Evolutionary conservation across 345 rosid species (phyloP), one percentile per base, ranked within the genome.

Genomic region (Gossypium mustelinum): DNA sequence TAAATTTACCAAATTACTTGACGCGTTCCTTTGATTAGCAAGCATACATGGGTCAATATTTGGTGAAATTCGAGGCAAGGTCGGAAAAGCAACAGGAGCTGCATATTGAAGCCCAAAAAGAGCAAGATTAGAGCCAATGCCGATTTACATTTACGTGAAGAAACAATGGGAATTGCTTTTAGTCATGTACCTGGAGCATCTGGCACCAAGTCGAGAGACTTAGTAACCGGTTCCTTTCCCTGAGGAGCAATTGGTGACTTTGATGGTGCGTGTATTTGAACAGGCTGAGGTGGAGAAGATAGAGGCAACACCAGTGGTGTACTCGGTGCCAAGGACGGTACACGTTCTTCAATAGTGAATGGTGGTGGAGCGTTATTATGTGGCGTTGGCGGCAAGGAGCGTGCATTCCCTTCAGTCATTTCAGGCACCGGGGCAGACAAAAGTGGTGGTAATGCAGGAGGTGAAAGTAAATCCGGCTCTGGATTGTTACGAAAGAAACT

Each of bases 331-430:
- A 52, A 62, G 52, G 80, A 41, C 10, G 88, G 85, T 14, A 20
- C 54, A 18, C 3, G 54, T 72, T 82, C 87, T 70, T 68, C 11
- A 11, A 59, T 24, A 27, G 73, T 61, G 47, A 54, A 68, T 39
- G 88, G 76, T 64, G 65, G 73, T 13, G 86, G 86, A 14, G 83
- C 77, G 61, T 79, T 82, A 77, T 77, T 48, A 27, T 85, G 87
- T 18, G 87, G 82, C 64, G 76, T 80, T 47, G 90, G 95, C 27
- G 72, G 78, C 76, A 54, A 41, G 61, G 81, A 75, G 61, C 83
- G 93, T 50, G 58, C 81, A 50, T 67, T 71, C 76, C 86, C 91
- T 77, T 76, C 16, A 6, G 79, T 68, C 45, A 73, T 68, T 54
- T 72, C 84, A 61, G 90, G 82, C 75, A 67, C 74, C 24, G 86